phyloP scores from a whole-genome alignment of 495 filamentous ascomycete species.

The Neurospora sp. region DNA sequence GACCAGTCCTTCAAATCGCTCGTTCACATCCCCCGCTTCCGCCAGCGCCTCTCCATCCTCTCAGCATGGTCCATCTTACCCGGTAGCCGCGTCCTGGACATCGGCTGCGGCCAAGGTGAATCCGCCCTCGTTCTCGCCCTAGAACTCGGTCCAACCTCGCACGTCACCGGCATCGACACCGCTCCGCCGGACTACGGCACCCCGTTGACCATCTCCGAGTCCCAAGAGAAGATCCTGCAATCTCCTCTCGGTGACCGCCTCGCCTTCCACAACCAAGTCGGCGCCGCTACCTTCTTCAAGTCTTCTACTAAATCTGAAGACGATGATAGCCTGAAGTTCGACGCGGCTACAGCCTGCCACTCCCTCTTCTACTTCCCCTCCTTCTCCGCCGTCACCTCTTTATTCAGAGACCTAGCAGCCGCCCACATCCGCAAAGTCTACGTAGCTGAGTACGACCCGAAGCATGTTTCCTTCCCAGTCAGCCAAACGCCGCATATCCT shows the following conservation, averaged over 20 bases:
- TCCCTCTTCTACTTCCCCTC: conserved; percentile 41
- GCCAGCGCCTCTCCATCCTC: neutral
- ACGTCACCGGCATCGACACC: conserved; percentile 41
- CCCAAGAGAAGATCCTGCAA: conserved; percentile 23
- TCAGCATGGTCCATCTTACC: conserved; percentile 14
- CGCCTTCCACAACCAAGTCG: conserved; percentile 24
- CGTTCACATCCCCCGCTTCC: neutral
- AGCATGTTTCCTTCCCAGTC: neutral
- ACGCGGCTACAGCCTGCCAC: conserved; percentile 17
- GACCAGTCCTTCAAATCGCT: neutral
- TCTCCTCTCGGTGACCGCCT: conserved; percentile 27
- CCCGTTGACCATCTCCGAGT: conserved; percentile 21
- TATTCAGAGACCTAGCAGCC: conserved; percentile 21
- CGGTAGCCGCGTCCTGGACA: conserved; percentile 37
- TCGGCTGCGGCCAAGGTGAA: conserved; percentile 48
- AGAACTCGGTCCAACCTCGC: conserved; percentile 31
- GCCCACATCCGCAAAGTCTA: conserved; percentile 24
- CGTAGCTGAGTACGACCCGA: conserved; percentile 32
- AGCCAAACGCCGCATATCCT: conserved; percentile 31
- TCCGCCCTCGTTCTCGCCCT: conserved; percentile 37
- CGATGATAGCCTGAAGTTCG: neutral
- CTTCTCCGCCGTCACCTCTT: conserved; percentile 14
- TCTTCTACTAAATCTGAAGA: no score
- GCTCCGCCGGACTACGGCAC: conserved; percentile 39
- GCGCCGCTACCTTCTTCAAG: conserved; percentile 19